phyloP scores from a whole-genome alignment of 257 asterid species.

The Solanum chaucha region DNA sequence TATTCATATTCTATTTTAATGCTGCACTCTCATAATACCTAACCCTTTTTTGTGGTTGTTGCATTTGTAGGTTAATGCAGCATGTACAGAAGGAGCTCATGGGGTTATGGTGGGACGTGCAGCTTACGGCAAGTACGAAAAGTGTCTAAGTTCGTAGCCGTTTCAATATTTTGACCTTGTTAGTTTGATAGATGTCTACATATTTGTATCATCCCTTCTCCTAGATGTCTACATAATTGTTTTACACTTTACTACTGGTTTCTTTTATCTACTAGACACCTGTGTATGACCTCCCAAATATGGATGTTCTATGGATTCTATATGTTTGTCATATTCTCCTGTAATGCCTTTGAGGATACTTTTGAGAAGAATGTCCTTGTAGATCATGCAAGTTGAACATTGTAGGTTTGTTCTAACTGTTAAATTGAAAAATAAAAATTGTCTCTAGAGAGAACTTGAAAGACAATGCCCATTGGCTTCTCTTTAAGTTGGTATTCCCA shows the following conservation, averaged over 20 bases:
- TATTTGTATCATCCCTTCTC: not conserved
- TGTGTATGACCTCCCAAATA: not conserved
- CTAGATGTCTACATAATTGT: not conserved
- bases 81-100: slow-evolving; percentile 77
- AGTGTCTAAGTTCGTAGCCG: not conserved
- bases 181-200: not conserved
- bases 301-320: not conserved
- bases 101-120: slow-evolving; percentile 97
- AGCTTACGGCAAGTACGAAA: slow-evolving; percentile 59
- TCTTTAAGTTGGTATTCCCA: not conserved
- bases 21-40: not conserved
- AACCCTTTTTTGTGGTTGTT: not conserved
- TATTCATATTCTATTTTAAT: not conserved
- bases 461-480: not conserved
- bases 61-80: slow-evolving; percentile 57
- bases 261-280: not conserved
- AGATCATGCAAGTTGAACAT: not conserved
- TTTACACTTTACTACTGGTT: not conserved
- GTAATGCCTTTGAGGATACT: not conserved
- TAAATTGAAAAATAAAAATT: not conserved
- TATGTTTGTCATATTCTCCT: not conserved
- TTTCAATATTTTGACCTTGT: not conserved
- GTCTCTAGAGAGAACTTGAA: not conserved
- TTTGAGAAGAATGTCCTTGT: not conserved
- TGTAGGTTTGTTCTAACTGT: not conserved